phyloP scores from a whole-genome alignment of 2,329 filamentous ascomycete species.

The Nemania bipapillata region DNA sequence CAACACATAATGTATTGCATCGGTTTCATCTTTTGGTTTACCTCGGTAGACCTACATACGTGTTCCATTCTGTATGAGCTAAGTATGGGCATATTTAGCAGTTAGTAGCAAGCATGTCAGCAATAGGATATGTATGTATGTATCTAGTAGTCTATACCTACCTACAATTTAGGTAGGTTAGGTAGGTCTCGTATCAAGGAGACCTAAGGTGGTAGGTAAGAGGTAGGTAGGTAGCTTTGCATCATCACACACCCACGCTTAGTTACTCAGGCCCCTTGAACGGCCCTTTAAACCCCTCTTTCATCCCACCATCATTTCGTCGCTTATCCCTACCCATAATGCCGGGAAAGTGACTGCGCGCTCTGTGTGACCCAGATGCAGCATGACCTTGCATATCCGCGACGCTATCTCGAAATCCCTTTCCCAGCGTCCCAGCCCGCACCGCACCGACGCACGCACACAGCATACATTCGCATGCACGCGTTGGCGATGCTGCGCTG shows the following conservation, averaged over 20 bases:
- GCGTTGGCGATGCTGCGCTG: not conserved
- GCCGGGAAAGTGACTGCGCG: constrained; percentile 40
- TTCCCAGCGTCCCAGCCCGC: constrained; percentile 35
- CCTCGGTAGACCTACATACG: not conserved
- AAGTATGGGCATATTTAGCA: not conserved
- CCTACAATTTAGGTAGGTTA: not conserved
- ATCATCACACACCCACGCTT: constrained; percentile 35
- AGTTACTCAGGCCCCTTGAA: too few species aligned
- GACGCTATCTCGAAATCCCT: constrained; percentile 38
- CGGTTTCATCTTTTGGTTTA: not conserved
- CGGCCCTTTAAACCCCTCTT: constrained; percentile 35
- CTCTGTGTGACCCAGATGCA: constrained; percentile 44
- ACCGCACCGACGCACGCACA: not conserved
- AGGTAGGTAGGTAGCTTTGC: not conserved
- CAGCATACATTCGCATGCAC: not conserved
- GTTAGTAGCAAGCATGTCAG: too few species aligned
- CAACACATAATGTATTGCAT: too few species aligned
- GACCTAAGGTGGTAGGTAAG: not conserved
- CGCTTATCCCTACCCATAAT: constrained; percentile 49
- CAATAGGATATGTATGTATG: constrained; percentile 1
- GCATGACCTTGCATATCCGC: constrained; percentile 44
- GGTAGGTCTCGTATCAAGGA: not conserved
- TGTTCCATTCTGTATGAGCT: constrained; percentile 9
- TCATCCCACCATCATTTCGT: constrained; percentile 37
- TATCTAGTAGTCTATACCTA: too few species aligned